phyloP scores from a whole-genome alignment of 805 yeast genomes.

The Candida ovalis region DNA sequence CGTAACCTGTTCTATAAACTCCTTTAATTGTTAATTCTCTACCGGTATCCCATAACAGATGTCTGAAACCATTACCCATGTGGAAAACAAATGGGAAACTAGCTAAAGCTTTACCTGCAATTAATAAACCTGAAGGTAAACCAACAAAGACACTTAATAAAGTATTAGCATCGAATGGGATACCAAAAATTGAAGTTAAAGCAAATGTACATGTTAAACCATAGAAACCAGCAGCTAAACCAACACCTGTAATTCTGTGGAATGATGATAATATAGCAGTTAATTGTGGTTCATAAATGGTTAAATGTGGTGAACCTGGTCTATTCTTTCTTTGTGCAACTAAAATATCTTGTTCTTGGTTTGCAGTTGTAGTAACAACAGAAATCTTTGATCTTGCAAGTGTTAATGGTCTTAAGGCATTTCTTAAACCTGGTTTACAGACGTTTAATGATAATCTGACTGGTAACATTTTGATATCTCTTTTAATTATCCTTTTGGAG shows the following conservation, averaged over 20 bases:
- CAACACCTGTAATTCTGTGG: conserved; percentile 88
- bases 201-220: conserved; percentile 75
- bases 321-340: conserved; percentile 81
- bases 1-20: conserved; percentile 88
- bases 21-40: conserved; percentile 75
- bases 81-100: conserved; percentile 89
- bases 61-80: conserved; percentile 83
- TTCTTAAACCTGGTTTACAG: conserved; percentile 9
- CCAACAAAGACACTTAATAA: conserved; percentile 54
- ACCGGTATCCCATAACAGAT: conserved; percentile 90
- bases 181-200: conserved; percentile 60
- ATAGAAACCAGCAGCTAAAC: conserved; percentile 75
- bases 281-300: conserved; percentile 87
- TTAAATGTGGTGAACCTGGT: conserved; percentile 87
- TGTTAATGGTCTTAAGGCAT: conserved; percentile 18
- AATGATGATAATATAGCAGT: conserved; percentile 76
- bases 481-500: too few species aligned
- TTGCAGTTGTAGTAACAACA: conserved; percentile 47
- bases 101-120: conserved; percentile 61
- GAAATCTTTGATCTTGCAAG: conserved; percentile 34
- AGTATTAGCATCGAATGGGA: conserved; percentile 48
- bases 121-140: conserved; percentile 60
- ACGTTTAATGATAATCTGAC: conserved; percentile 22
- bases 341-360: conserved; percentile 65
- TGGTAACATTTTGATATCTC: conserved; percentile 12